A percentile compares a stretch with the other conserved stretches of the same genome.
Evolutionary conservation across 768 basidiomycete genomes (phyloP).

Genomic region (Trametes villosa): DNA sequence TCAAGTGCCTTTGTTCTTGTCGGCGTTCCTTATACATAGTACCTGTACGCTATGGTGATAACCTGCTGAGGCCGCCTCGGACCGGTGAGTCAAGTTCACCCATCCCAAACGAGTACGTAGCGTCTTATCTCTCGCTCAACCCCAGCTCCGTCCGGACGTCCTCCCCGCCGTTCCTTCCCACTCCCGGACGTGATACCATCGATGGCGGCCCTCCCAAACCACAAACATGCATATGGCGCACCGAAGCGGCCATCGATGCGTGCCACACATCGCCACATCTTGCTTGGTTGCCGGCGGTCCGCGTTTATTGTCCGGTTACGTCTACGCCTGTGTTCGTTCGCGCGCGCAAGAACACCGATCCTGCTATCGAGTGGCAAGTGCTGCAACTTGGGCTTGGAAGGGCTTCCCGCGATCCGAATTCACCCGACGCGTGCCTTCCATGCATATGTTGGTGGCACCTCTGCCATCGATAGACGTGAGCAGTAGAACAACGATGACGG

Average conservation of each 20-base stretch:
- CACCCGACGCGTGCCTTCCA: background rate
- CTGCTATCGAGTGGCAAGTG: too few relatives aligned
- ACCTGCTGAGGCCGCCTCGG: too few relatives aligned
- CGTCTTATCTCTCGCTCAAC: background rate
- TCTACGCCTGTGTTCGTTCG: too few relatives aligned
- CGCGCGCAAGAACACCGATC: too few relatives aligned
- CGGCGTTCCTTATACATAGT: too few relatives aligned
- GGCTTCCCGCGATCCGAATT: conserved; percentile 9
- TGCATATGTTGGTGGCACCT: background rate
- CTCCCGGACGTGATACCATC: background rate
- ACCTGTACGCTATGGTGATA: too few relatives aligned
- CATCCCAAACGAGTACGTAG: background rate
- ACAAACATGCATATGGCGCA: background rate
- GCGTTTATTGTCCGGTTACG: background rate
- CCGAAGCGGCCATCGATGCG: background rate
- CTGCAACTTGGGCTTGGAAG: background rate
- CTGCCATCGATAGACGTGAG: conserved; percentile 4
- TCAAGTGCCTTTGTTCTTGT: too few relatives aligned
- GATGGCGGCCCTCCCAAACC: background rate
- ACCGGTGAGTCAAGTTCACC: background rate
- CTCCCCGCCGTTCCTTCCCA: background rate
- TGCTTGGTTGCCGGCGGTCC: background rate
- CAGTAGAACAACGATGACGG: background rate
- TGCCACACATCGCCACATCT: background rate
- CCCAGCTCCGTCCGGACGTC: conserved; percentile 1